Evolutionary conservation across 495 filamentous ascomycete genomes (phyloP), one percentile per base, ranked within the genome.

Genomic region (Penicillium argentinense): DNA sequence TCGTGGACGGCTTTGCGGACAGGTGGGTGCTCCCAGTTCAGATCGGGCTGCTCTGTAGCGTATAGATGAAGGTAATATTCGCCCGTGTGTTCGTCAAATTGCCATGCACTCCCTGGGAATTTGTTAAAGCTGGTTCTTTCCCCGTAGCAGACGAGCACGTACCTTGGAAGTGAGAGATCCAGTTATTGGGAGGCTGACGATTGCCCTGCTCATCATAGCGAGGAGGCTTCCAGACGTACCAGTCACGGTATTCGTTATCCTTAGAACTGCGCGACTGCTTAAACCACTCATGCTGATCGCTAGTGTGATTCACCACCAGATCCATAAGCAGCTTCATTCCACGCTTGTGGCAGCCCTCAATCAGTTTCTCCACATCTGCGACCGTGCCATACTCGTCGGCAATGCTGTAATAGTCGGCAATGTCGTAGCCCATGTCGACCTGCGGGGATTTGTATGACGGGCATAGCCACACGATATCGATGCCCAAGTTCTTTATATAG

Each of bases 261-360:
- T 73, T 83, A 14, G 78, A 81, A 13, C 73, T 77, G 34, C 80
- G 71, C 5, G 84, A 85, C 42, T 87, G 75, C 51, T 79, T 69
- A 64, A 91, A 91, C 86, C 87, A 90, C 22, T 75, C 74, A 53
- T 88, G 84, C 66, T 88, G 75, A 46, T 87, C 80, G n/a, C 78
- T 84, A n/a, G 84, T 88, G 62, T 90, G 87, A 53, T 91, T 90
- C 27, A 88, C 78, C 0, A 90, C 86, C 17, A 89, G 63, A 59
- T 90, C 86, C 60, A 90, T 78, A 11, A 89, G 71, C 21, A 89
- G 59, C 56, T 80, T 86, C 82, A 90, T 86, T 3, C 73, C 83
- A 9, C 82, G 69, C 8, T 64, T 42, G 44, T 81, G 71, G 9
- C 76, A 67, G 9, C 72, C 82, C 24, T 75, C 26, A 25, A 86